Conservation (phyloP, 2,329 filamentous ascomycete genomes). For the Penicillium sp. region DNA sequence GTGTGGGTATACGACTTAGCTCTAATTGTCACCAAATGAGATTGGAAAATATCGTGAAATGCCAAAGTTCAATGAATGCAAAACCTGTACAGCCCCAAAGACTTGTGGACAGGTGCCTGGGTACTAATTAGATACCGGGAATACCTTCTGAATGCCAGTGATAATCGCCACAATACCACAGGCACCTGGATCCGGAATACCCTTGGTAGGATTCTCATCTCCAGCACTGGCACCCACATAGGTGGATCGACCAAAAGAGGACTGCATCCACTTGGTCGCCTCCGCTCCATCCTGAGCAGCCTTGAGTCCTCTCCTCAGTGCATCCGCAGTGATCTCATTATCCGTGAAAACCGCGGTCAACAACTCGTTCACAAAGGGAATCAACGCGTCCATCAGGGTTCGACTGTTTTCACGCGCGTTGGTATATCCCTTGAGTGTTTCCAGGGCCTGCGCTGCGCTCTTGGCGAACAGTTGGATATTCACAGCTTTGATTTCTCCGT, state of each 20-base stretch:
- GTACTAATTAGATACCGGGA: neutral
- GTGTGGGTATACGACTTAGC: too few relatives aligned
- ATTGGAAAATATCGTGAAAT: too few relatives aligned
- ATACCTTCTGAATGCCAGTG: neutral
- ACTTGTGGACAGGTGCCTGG: too few relatives aligned
- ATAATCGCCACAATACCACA: constrained; percentile 7
- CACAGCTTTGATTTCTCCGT: neutral
- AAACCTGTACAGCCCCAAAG: too few relatives aligned
- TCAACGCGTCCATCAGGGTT: constrained; percentile 9
- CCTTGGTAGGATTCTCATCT: constrained; percentile 5
- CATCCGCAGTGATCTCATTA: neutral
- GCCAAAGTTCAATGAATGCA: too few relatives aligned
- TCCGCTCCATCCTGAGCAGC: constrained; percentile 3
- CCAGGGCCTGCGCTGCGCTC: constrained; percentile 3
- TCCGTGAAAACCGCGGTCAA: neutral
- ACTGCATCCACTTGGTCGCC: constrained; percentile 6
- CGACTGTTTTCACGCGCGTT: constrained; percentile 6
- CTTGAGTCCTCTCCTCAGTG: neutral
- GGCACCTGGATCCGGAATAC: constrained; percentile 9
- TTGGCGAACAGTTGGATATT: constrained; percentile 4
- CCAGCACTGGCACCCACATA: constrained; percentile 7
- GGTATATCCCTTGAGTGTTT: constrained; percentile 6
- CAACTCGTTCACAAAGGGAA: constrained; percentile 8
- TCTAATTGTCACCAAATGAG: too few relatives aligned
- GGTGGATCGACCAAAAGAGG: constrained; percentile 6